Evolutionary conservation across 495 filamentous ascomycete genomes (phyloP).

Genomic region (Cairneyella variabilis): DNA sequence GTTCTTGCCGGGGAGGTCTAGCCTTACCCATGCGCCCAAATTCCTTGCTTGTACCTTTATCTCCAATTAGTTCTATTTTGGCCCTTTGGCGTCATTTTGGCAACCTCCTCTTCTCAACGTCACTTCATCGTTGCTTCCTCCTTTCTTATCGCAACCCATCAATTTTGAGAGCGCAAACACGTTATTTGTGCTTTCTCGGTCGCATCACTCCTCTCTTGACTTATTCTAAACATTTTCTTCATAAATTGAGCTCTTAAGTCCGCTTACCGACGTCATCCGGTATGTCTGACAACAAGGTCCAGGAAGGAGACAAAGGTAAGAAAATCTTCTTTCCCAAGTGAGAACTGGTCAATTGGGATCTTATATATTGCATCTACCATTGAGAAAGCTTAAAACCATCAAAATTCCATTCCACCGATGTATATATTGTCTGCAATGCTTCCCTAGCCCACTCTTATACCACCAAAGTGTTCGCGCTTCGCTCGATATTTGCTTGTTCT

Average conservation of each 20-base stretch:
- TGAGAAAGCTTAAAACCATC: not conserved
- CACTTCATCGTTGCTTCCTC: slow-evolving; percentile 4
- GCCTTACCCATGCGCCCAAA: not conserved
- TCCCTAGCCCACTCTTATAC: no score
- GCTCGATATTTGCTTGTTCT: no score
- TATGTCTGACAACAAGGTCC: slow-evolving; percentile 18
- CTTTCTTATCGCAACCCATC: slow-evolving; percentile 21
- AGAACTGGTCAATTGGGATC: not conserved
- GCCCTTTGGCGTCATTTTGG: slow-evolving; percentile 12
- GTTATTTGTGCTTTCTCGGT: slow-evolving; percentile 2
- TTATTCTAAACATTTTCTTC: not conserved
- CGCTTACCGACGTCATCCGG: not conserved
- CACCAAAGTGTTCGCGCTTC: no score
- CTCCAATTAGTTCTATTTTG: slow-evolving; percentile 6
- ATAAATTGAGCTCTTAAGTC: not conserved
- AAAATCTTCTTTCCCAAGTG: not conserved
- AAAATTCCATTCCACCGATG: no score
- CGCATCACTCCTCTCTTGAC: not conserved
- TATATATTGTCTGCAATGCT: no score
- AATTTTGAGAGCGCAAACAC: slow-evolving; percentile 12
- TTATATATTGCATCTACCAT: not conserved
- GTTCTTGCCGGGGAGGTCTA: not conserved
- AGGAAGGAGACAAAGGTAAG: slow-evolving; percentile 27
- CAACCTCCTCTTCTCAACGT: slow-evolving; percentile 17
- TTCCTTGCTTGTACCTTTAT: slow-evolving; percentile 15